Evolutionary conservation across 148 eudicot genomes (phyloP).

Genomic region (Simmondsia chinensis): DNA sequence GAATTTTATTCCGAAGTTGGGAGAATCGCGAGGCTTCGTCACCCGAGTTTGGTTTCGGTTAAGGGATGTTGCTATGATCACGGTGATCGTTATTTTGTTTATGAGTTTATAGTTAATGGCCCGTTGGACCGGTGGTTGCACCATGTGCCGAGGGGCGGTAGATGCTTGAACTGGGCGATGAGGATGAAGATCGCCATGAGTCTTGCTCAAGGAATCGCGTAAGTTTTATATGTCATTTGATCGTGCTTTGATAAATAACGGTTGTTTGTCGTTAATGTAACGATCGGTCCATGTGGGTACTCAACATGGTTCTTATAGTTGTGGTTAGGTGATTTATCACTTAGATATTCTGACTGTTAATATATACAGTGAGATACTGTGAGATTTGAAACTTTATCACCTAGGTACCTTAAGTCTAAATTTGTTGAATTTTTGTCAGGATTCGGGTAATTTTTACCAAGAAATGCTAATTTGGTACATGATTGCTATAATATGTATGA

Average conservation of each 20-base stretch:
- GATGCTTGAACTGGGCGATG: conserved; percentile 85
- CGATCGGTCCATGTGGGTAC: too few relatives aligned
- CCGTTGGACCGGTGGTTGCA: conserved; percentile 93
- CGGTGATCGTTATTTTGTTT: conserved; percentile 85
- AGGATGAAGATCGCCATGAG: conserved; percentile 80
- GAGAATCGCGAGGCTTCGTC: conserved; percentile 84
- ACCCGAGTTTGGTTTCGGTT: conserved; percentile 75
- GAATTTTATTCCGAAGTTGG: conserved; percentile 93
- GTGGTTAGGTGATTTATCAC: too few relatives aligned
- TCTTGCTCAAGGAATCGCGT: conserved; percentile 98
- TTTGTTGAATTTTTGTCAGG: too few relatives aligned
- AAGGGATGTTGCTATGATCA: conserved; percentile 95
- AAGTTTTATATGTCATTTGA: conserved; percentile 15
- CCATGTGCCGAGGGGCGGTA: conserved; percentile 86
- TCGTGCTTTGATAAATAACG: neutral
- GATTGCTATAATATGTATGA: too few relatives aligned
- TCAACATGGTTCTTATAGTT: too few relatives aligned
- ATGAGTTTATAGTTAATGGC: conserved; percentile 79
- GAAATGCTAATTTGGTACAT: too few relatives aligned
- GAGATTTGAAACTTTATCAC: too few relatives aligned
- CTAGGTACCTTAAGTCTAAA: too few relatives aligned
- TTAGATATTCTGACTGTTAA: too few relatives aligned
- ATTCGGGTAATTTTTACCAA: too few relatives aligned
- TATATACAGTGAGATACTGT: too few relatives aligned
- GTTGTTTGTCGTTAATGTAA: neutral